These are phyloP conservation scores for Hygrocybe coccinea DNA, from an alignment of 768 basidiomycete genomes.

Conservation along the genomic window DNA sequence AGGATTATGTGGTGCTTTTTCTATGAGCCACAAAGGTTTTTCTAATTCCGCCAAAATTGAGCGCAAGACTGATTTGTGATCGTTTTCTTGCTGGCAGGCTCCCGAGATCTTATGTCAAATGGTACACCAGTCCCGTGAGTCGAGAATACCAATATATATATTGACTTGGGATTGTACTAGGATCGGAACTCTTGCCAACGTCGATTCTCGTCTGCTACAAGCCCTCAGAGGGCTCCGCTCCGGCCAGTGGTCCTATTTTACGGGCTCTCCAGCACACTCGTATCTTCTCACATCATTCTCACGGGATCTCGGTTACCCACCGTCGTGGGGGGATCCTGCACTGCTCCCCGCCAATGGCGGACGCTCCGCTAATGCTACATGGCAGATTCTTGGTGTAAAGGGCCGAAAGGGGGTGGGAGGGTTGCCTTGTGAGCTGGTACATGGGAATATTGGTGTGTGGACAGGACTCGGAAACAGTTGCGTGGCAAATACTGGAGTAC, in stretches of 20 bases:
- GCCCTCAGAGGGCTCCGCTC: conserved; percentile 50
- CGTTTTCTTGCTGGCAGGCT: conserved; percentile 34
- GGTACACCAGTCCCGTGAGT: conserved; percentile 19
- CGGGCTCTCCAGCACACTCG: conserved; percentile 35
- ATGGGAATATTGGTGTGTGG: conserved; percentile 47
- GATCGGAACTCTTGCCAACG: conserved; percentile 65
- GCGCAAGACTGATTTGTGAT: conserved; percentile 5
- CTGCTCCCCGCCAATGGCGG: conserved; percentile 63
- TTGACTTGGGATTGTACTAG: neutral
- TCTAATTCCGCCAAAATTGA: conserved; percentile 1
- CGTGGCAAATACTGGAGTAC: conserved; percentile 49
- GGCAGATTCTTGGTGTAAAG: conserved; percentile 53
- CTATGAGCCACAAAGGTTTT: conserved; percentile 66
- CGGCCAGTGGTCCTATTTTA: conserved; percentile 57
- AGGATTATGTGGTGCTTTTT: conserved; percentile 92
- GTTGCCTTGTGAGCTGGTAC: conserved; percentile 71
- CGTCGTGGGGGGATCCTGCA: conserved; percentile 59
- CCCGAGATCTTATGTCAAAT: conserved; percentile 65
- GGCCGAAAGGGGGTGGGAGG: conserved; percentile 58
- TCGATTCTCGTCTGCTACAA: conserved; percentile 56
- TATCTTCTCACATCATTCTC: conserved; percentile 45
- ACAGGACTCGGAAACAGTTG: conserved; percentile 54
- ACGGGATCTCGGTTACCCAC: conserved; percentile 51
- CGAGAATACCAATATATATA: neutral
- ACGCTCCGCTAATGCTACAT: conserved; percentile 42